Evolutionary conservation across 2,329 filamentous ascomycete genomes (phyloP).

Genomic region (Fusarium anthophilum): DNA sequence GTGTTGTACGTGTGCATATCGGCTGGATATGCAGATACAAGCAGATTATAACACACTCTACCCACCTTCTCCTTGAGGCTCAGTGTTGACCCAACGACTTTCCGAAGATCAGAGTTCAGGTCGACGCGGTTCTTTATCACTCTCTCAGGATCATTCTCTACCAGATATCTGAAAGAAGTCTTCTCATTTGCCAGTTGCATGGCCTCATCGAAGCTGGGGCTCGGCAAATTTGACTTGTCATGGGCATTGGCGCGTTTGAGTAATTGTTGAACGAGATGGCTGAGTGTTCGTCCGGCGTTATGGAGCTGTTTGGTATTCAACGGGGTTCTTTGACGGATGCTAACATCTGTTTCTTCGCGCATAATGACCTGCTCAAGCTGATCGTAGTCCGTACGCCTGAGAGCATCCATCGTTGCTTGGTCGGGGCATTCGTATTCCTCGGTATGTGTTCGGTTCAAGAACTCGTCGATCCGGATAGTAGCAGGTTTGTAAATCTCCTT

Average conservation of each 20-base stretch:
- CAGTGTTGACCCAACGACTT: conserved; percentile 41
- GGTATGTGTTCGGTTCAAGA: conserved; percentile 41
- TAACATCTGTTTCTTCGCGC: conserved; percentile 41
- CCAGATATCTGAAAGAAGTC: conserved; percentile 39
- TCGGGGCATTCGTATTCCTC: conserved; percentile 44
- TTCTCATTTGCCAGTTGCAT: conserved; percentile 27
- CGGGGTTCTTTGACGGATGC: conserved; percentile 34
- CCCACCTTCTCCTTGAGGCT: conserved; percentile 48
- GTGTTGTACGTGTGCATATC: conserved; percentile 76
- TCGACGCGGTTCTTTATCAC: conserved; percentile 38
- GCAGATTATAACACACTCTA: conserved; percentile 71
- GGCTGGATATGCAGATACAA: conserved; percentile 68
- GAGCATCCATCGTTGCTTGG: conserved; percentile 30
- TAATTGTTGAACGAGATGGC: conserved; percentile 44
- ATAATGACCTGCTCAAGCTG: conserved; percentile 44
- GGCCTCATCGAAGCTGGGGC: conserved; percentile 46
- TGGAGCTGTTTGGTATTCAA: conserved; percentile 42
- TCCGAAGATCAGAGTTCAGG: conserved; percentile 46
- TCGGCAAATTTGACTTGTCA: conserved; percentile 31
- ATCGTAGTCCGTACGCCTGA: conserved; percentile 43
- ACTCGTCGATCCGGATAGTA: conserved; percentile 40
- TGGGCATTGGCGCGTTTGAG: conserved; percentile 41
- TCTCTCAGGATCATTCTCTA: conserved; percentile 40
- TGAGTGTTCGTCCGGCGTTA: conserved; percentile 40
- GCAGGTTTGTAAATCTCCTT: conserved; percentile 48